These are phyloP conservation scores for Pelargonium australe DNA, from an alignment of 441 rosid species.

Conservation along the genomic window DNA sequence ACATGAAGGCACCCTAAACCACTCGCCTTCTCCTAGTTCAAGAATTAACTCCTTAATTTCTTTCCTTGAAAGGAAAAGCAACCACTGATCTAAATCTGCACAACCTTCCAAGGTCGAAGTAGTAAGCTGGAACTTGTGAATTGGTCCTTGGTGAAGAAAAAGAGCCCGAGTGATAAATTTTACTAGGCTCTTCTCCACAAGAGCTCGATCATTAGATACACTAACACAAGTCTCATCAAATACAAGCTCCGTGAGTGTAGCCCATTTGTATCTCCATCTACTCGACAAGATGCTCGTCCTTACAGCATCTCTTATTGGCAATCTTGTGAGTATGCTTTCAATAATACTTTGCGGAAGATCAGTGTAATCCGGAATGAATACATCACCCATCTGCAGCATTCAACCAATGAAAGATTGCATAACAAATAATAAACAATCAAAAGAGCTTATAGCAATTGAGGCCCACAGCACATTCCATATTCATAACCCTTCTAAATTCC, in stretches of 20 bases:
- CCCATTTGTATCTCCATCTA: conserved; percentile 83
- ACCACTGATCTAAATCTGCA: conserved; percentile 85
- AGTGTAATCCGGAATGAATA: conserved; percentile 36
- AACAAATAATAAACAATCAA: conserved; percentile 8
- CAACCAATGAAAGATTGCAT: neutral
- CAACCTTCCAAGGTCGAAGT: conserved; percentile 49
- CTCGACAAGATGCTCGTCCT: conserved; percentile 64
- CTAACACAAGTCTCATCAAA: conserved; percentile 59
- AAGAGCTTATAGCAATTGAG: neutral
- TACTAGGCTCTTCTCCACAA: conserved; percentile 42
- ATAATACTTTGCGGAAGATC: conserved; percentile 64
- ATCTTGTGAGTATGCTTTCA: conserved; percentile 57
- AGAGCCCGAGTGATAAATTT: conserved; percentile 60
- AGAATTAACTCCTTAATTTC: conserved; percentile 67
- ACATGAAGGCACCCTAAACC: conserved; percentile 77
- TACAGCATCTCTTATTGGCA: conserved; percentile 68
- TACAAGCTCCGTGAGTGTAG: conserved; percentile 50
- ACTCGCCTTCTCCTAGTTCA: conserved; percentile 78
- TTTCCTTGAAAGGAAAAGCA: conserved; percentile 76
- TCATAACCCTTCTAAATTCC: conserved; percentile 1
- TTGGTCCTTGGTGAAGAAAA: conserved; percentile 85
- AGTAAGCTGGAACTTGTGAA: conserved; percentile 78
- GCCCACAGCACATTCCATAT: neutral
- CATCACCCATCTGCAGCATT: conserved; percentile 39
- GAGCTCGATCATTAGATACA: conserved; percentile 25